These are phyloP conservation scores for Fusarium longipes DNA, from an alignment of 2,329 filamentous ascomycete species.

Conservation along the genomic window DNA sequence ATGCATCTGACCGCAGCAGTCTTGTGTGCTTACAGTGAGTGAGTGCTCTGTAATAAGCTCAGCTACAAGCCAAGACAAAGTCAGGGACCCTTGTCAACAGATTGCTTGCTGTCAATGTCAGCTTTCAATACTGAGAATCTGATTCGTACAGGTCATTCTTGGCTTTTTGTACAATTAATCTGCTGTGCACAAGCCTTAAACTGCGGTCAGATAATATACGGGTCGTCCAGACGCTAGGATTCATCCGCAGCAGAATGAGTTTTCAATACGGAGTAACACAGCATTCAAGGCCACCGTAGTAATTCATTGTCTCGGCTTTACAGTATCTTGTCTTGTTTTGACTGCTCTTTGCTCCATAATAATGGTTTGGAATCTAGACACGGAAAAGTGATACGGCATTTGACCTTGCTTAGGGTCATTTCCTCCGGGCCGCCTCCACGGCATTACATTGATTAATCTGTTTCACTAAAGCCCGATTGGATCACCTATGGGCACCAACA, in stretches of 20 bases:
- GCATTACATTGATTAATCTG: conserved; percentile 26
- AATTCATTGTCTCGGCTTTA: not conserved
- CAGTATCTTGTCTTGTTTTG: not conserved
- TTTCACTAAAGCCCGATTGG: conserved; percentile 33
- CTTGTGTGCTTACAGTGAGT: not conserved
- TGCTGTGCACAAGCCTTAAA: not conserved
- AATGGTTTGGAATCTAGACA: too few species aligned
- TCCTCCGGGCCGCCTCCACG: conserved; percentile 18
- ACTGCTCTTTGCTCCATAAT: too few species aligned
- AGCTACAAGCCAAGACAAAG: not conserved
- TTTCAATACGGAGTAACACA: conserved; percentile 22
- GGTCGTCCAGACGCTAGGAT: not conserved
- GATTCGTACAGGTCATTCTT: not conserved
- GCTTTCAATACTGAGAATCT: not conserved
- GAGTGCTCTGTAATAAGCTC: conserved; percentile 4
- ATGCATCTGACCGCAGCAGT: conserved; percentile 9
- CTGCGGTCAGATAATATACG: conserved; percentile 10
- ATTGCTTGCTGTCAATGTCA: not conserved
- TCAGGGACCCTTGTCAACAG: not conserved
- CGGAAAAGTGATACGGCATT: conserved; percentile 14
- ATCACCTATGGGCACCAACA: not conserved
- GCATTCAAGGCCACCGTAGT: conserved; percentile 4
- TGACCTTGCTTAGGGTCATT: not conserved
- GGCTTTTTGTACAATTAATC: not conserved
- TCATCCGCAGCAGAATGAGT: not conserved